Percentiles rank a stretch among this genome's conserved stretches.
phyloP scores from a whole-genome alignment of 768 basidiomycete species.

The Pluteus cervinus region DNA sequence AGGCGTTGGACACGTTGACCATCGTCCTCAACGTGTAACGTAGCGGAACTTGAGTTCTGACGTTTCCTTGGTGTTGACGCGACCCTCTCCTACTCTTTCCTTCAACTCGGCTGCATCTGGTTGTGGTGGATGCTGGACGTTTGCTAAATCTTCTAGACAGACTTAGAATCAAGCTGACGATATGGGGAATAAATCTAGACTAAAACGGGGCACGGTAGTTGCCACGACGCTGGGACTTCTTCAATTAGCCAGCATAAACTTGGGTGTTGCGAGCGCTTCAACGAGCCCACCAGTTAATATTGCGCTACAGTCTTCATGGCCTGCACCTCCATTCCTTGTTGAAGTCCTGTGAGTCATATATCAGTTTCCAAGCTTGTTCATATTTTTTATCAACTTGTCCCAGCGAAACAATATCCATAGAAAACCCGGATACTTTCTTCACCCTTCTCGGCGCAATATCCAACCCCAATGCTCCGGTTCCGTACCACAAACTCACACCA shows the following conservation, averaged over 20 bases:
- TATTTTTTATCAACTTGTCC: neutral
- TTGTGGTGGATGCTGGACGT: neutral
- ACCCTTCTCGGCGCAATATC: constrained; percentile 64
- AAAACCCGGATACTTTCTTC: constrained; percentile 72
- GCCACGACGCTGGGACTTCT: constrained; percentile 1
- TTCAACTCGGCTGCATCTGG: neutral
- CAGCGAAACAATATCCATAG: constrained; percentile 79
- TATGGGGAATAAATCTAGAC: too few species aligned
- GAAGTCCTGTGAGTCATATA: constrained; percentile 52
- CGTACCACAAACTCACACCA: constrained; percentile 29
- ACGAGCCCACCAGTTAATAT: constrained; percentile 49
- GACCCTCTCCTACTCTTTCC: neutral
- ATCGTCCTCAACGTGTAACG: neutral
- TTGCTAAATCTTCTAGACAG: neutral
- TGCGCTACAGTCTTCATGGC: constrained; percentile 59
- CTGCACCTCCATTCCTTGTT: constrained; percentile 53
- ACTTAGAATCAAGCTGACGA: constrained; percentile 1
- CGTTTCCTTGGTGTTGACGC: constrained; percentile 1
- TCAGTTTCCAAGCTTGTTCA: neutral
- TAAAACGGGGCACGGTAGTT: too few species aligned
- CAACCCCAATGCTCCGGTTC: constrained; percentile 35
- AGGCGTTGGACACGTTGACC: constrained; percentile 1
- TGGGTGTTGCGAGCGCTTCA: neutral
- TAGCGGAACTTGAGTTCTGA: constrained; percentile 3
- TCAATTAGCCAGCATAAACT: neutral